Evolutionary conservation across 768 basidiomycete genomes (phyloP).

Genomic region (Kwoniella sp.): DNA sequence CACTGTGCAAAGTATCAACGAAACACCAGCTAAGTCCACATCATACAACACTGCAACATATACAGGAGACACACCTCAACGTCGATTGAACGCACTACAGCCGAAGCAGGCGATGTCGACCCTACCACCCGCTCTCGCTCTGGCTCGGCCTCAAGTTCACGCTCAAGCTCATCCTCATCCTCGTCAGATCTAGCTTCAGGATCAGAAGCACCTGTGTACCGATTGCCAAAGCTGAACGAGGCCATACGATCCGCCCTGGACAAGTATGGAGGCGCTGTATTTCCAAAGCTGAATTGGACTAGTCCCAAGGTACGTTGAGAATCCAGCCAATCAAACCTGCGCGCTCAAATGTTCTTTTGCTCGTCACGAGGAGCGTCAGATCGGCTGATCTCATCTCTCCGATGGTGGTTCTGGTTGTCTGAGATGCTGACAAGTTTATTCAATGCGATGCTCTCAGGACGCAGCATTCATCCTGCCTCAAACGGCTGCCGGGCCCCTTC

Average conservation of each 20-base stretch:
- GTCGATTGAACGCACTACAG: neutral
- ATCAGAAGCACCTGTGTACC: slow-evolving; percentile 41
- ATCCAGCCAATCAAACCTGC: too few species aligned
- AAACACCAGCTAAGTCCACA: too few species aligned
- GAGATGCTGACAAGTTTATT: slow-evolving; percentile 13
- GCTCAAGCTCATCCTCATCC: slow-evolving; percentile 11
- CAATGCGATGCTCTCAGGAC: slow-evolving; percentile 63
- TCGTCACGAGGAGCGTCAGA: too few species aligned
- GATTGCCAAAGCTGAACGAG: slow-evolving; percentile 81
- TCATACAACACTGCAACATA: too few species aligned
- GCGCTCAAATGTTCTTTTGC: too few species aligned
- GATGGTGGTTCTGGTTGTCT: neutral
- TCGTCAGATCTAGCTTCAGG: slow-evolving; percentile 5
- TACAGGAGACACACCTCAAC: neutral
- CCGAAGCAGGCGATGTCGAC: neutral
- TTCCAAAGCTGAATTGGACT: slow-evolving; percentile 95
- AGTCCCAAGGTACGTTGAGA: slow-evolving; percentile 75
- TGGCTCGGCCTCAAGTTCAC: neutral
- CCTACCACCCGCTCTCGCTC: neutral
- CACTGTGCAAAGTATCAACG: too few species aligned
- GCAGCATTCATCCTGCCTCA: slow-evolving; percentile 87
- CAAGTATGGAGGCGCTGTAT: slow-evolving; percentile 73
- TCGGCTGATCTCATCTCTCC: too few species aligned
- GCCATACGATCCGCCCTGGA: slow-evolving; percentile 69
- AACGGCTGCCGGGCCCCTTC: slow-evolving; percentile 69